phyloP scores from a whole-genome alignment of 257 asterid species.

The Gentiana straminea region DNA sequence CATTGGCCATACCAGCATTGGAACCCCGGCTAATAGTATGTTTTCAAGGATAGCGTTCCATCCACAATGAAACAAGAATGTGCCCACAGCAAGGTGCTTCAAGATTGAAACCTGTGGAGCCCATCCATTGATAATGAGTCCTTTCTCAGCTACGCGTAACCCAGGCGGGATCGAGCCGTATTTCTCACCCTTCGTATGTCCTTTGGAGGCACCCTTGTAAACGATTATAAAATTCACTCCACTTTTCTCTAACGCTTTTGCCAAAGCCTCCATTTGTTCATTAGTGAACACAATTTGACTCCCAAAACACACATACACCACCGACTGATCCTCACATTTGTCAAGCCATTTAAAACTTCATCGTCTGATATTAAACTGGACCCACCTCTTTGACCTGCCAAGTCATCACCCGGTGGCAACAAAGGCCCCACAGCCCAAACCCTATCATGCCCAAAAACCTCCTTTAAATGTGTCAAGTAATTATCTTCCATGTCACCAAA shows the following conservation, averaged over 20 bases:
- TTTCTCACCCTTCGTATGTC: slow-evolving; percentile 24
- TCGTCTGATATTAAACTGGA: slow-evolving; percentile 18
- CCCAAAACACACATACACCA: slow-evolving; percentile 68
- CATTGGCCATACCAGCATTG: slow-evolving; percentile 85
- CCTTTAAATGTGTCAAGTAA: slow-evolving; percentile 28
- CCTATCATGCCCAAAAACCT: slow-evolving; percentile 35
- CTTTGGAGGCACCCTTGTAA: slow-evolving; percentile 42
- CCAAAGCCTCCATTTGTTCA: slow-evolving; percentile 42
- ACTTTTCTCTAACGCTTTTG: slow-evolving; percentile 45
- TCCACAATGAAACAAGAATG: slow-evolving; percentile 57
- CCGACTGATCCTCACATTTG: slow-evolving; percentile 29
- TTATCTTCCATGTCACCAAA: slow-evolving; percentile 32
- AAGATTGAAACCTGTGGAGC: slow-evolving; percentile 60
- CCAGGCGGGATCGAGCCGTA: slow-evolving; percentile 47
- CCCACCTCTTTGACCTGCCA: slow-evolving; percentile 32
- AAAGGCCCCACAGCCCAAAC: slow-evolving; percentile 67
- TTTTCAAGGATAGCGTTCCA: slow-evolving; percentile 66
- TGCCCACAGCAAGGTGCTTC: slow-evolving; percentile 32
- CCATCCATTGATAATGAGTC: slow-evolving; percentile 63
- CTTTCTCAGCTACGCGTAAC: slow-evolving; percentile 50
- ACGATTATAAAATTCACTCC: slow-evolving; percentile 39
- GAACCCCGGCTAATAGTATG: slow-evolving; percentile 36
- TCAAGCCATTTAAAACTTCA: slow-evolving; percentile 49
- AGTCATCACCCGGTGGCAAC: slow-evolving; percentile 21
- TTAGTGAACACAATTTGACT: slow-evolving; percentile 62